Evolutionary conservation across 306 rosid genomes (phyloP).

Genomic region (Quercus variabilis): DNA sequence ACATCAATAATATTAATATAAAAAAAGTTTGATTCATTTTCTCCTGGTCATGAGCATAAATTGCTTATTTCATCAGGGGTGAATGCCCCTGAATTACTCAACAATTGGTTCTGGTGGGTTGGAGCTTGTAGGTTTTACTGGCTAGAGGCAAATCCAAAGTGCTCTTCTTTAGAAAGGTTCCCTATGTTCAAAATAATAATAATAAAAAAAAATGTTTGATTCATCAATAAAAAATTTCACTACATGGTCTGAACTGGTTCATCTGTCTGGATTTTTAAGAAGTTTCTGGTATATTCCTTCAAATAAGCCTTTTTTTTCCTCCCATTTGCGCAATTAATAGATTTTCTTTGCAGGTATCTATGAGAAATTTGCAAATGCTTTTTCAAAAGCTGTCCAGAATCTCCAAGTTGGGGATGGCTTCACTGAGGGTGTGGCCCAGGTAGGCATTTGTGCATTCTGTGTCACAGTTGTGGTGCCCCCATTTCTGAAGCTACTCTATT

Average conservation of each 20-base stretch:
- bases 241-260: not conserved
- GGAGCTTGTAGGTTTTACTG: too few species aligned
- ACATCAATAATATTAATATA: not conserved
- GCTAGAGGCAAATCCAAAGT: too few species aligned
- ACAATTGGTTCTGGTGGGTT: too few species aligned
- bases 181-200: too few species aligned
- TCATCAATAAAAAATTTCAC: not conserved
- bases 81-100: too few species aligned
- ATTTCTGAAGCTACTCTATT: not conserved
- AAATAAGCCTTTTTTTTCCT: not conserved
- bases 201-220: not conserved
- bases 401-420: constrained; percentile 96
- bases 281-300: not conserved
- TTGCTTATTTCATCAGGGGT: too few species aligned
- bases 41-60: too few species aligned
- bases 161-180: too few species aligned
- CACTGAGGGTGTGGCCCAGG: constrained; percentile 85
- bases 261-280: not conserved
- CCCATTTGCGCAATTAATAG: not conserved
- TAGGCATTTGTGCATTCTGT: constrained; percentile 25
- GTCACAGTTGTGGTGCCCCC: constrained; percentile 10
- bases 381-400: constrained; percentile 66
- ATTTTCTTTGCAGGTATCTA: constrained; percentile 61
- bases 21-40: not conserved
- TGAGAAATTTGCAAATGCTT: constrained; percentile 71